Conservation (phyloP, 768 basidiomycete species). For the Mycena filopes region DNA sequence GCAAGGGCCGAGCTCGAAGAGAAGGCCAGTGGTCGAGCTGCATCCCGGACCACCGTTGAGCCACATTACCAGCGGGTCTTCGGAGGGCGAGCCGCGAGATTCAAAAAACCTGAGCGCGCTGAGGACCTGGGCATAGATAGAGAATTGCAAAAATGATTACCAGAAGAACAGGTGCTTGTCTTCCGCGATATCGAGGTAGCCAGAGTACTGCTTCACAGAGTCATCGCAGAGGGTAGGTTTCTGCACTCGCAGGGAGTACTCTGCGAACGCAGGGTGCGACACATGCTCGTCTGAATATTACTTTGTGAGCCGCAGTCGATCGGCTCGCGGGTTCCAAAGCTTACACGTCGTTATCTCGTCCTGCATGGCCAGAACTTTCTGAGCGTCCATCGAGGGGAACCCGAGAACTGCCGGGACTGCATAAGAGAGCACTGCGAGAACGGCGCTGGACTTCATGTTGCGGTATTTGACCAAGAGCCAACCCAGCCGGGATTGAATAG, state of each 20-base stretch:
- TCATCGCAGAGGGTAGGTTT: slow-evolving; percentile 82
- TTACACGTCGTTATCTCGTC: neutral
- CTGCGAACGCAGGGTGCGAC: slow-evolving; percentile 59
- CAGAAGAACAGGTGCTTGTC: slow-evolving; percentile 91
- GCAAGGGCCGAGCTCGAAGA: slow-evolving; percentile 97
- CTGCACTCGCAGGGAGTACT: slow-evolving; percentile 67
- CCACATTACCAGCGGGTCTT: slow-evolving; percentile 90
- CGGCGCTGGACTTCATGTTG: neutral
- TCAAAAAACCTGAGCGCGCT: slow-evolving; percentile 81
- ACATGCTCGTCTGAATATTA: slow-evolving; percentile 68
- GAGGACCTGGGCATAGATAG: neutral
- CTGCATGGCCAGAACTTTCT: slow-evolving; percentile 9
- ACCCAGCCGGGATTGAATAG: no score
- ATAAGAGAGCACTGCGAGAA: neutral
- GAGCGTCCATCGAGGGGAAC: neutral
- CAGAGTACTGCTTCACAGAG: slow-evolving; percentile 80
- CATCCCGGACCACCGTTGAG: slow-evolving; percentile 82
- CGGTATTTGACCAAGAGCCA: no score
- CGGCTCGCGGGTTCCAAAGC: neutral
- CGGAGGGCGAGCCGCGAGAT: slow-evolving; percentile 74
- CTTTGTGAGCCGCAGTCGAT: neutral
- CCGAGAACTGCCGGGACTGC: neutral
- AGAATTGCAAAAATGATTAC: slow-evolving; percentile 54
- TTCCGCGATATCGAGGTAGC: slow-evolving; percentile 83
- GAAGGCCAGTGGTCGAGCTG: slow-evolving; percentile 81